phyloP scores from a whole-genome alignment of 345 rosid genomes.

The Salix arbutifolia region DNA sequence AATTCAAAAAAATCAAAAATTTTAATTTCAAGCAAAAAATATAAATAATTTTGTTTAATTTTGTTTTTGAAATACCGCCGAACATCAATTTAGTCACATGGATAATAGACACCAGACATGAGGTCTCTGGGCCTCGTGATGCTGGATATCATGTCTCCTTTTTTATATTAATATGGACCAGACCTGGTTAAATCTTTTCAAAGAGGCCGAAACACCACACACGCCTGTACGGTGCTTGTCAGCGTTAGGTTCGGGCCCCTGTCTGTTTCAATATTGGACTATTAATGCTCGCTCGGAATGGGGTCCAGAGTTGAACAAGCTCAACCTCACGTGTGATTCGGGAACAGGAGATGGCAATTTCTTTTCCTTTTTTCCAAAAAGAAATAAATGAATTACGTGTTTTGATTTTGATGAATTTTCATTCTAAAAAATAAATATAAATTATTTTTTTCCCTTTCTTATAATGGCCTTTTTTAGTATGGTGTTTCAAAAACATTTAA shows the following conservation, averaged over 20 bases:
- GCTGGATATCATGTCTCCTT: conserved; percentile 40
- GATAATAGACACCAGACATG: neutral
- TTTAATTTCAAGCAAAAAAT: too few relatives aligned
- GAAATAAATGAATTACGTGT: too few relatives aligned
- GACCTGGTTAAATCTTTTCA: neutral
- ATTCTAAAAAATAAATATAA: too few relatives aligned
- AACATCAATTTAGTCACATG: too few relatives aligned
- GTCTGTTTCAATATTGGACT: neutral
- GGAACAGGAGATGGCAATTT: neutral
- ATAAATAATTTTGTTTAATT: too few relatives aligned
- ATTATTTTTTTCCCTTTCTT: too few relatives aligned
- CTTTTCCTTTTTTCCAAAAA: neutral
- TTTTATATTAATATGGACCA: conserved; percentile 25
- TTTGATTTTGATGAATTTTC: too few relatives aligned
- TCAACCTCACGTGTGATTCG: neutral
- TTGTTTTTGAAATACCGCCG: too few relatives aligned
- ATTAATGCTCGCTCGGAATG: neutral
- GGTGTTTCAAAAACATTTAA: too few relatives aligned
- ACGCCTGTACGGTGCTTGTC: neutral
- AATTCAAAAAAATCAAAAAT: too few relatives aligned
- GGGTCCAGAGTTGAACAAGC: neutral
- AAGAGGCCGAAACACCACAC: conserved; percentile 11
- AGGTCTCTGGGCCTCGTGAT: conserved; percentile 3
- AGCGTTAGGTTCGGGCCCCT: conserved; percentile 23
- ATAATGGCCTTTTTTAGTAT: too few relatives aligned